phyloP scores from a whole-genome alignment of 2,329 filamentous ascomycete genomes.

The Aschersonia sp. region DNA sequence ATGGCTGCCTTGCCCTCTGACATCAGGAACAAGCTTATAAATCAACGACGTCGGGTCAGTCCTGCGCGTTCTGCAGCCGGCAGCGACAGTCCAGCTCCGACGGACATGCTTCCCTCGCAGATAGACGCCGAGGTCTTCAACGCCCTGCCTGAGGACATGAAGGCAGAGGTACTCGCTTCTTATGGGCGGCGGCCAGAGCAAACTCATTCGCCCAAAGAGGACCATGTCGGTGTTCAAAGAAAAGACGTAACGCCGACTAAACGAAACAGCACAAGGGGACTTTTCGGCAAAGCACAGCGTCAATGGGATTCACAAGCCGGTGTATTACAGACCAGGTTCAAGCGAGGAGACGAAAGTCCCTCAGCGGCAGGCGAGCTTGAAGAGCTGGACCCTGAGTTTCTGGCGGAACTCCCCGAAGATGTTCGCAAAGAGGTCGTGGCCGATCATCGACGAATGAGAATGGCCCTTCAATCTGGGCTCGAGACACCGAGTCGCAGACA shows the following conservation, averaged over 20 bases:
- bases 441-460: conserved; percentile 46
- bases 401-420: conserved; percentile 71
- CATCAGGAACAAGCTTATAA: conserved; percentile 63
- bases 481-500: conserved; percentile 18
- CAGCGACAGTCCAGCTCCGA: conserved; percentile 24
- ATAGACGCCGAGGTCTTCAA: conserved; percentile 75
- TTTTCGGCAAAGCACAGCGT: conserved; percentile 31
- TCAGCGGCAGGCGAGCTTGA: conserved; percentile 21
- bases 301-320: conserved; percentile 40
- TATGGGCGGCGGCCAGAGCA: conserved; percentile 35
- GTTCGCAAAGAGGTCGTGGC: conserved; percentile 64
- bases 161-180: conserved; percentile 64
- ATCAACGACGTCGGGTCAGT: conserved; percentile 28
- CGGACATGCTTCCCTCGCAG: conserved; percentile 50
- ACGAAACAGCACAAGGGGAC: conserved; percentile 29
- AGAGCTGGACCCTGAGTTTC: conserved; percentile 55
- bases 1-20: conserved; percentile 72
- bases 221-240: conserved; percentile 32
- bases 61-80: conserved; percentile 12
- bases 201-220: conserved; percentile 33
- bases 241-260: conserved; percentile 52
- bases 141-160: conserved; percentile 73
- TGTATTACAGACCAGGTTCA: conserved; percentile 62
- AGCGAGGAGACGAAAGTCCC: conserved; percentile 13
- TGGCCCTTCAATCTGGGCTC: conserved; percentile 41